phyloP scores from a whole-genome alignment of 1,284 basidiomycete genomes.

The Anthracocystis walkeri region DNA sequence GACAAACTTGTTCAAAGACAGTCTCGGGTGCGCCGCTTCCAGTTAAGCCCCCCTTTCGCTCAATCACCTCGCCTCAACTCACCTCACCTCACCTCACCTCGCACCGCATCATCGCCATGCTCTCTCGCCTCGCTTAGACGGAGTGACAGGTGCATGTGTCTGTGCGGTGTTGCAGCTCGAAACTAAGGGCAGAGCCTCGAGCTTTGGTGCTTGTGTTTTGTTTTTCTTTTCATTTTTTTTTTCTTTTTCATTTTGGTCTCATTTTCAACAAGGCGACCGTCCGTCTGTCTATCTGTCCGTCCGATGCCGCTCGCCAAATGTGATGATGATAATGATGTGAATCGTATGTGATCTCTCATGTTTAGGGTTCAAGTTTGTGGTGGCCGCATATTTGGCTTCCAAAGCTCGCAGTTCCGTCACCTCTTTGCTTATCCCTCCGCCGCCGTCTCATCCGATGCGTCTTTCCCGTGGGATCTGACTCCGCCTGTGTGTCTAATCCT shows the following conservation, averaged over 20 bases:
- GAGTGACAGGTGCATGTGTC: slow-evolving; percentile 17
- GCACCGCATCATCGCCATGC: neutral
- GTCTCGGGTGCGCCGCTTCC: slow-evolving; percentile 8
- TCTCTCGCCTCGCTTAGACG: neutral
- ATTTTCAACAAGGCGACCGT: too few species aligned
- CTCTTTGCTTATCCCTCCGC: neutral
- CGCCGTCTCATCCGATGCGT: slow-evolving; percentile 5
- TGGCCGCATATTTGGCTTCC: neutral
- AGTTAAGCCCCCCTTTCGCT: neutral
- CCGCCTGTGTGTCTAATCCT: neutral
- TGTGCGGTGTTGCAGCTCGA: slow-evolving; percentile 19
- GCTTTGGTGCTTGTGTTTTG: slow-evolving; percentile 2
- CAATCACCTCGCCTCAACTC: neutral
- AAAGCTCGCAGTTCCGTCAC: neutral
- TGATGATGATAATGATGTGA: slow-evolving; percentile 8
- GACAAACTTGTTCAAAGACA: slow-evolving; percentile 21
- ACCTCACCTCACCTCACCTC: neutral
- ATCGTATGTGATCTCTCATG: slow-evolving; percentile 1
- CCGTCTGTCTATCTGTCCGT: neutral
- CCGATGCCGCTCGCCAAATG: neutral
- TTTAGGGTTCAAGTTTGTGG: neutral
- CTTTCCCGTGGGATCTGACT: slow-evolving; percentile 2
- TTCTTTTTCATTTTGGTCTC: slow-evolving; percentile 6
- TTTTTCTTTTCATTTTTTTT: slow-evolving; percentile 16
- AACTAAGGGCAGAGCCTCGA: slow-evolving; percentile 5